These are phyloP conservation scores for Calonectria ilicicola DNA, from an alignment of 2,329 filamentous ascomycete genomes.

Conservation along the genomic window DNA sequence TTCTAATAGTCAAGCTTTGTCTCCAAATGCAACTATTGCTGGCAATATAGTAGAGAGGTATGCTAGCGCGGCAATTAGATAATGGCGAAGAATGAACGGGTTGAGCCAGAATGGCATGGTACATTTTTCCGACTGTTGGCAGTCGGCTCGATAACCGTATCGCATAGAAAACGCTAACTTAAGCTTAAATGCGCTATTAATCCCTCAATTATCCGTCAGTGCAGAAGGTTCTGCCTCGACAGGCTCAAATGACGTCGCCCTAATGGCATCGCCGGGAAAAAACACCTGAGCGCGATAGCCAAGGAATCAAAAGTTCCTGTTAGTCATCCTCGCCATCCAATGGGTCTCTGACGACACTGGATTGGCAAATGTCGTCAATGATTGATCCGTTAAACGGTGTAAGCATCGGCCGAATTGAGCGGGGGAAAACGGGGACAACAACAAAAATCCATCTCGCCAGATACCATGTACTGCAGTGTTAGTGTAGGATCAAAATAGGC, in stretches of 20 bases:
- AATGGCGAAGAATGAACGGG: not conserved
- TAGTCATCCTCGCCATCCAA: not conserved
- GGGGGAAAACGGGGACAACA: not conserved
- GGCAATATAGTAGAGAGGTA: not conserved
- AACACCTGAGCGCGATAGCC: constrained; percentile 4
- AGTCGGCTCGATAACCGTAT: not conserved
- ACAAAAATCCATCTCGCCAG: not conserved
- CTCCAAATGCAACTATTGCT: not conserved
- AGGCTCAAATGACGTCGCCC: not conserved
- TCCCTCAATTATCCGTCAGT: not conserved
- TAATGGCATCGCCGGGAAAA: not conserved
- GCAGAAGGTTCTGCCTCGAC: not conserved
- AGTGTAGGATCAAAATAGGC: not conserved
- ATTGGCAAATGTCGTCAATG: not conserved
- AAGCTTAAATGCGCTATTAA: constrained; percentile 7
- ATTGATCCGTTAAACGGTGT: not conserved
- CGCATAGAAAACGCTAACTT: not conserved
- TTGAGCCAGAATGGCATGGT: not conserved
- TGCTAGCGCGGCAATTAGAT: not conserved
- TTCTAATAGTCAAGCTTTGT: too few species aligned
- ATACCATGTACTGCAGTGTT: not conserved
- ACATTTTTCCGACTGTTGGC: not conserved
- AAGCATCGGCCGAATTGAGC: not conserved
- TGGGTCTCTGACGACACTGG: not conserved
- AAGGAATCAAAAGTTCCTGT: constrained; percentile 19